Base-by-base conservation (phyloP, 176 grass and related monocot species). In the Elaeis guineensis region DNA sequence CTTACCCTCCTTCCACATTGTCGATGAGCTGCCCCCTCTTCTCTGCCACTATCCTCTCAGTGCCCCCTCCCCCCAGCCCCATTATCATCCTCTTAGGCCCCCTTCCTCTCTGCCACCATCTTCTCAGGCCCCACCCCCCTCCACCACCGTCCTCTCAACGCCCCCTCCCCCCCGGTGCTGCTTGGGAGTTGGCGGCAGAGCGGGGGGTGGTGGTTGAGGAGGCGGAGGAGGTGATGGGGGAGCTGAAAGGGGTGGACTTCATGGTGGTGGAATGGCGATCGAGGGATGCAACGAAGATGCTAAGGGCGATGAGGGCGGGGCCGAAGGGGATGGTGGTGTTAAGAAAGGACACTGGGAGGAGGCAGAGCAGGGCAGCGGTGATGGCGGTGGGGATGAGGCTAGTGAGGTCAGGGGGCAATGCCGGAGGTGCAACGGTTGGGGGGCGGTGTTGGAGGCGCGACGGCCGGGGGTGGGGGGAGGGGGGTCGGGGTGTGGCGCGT, bases 251-350 rank as follows among this genome's bases (percentile, higher is more conserved):
- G 23, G 78, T 94, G 17, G 89, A 94, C 76, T 51, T 88, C 5
- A 16, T 94, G 29, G 84, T 94, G 16, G 71, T 94, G 5, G 84
- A 94, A 69, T 75, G 62, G 2, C 72, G 67, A 55, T 54, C 84
- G 29, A 25, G 48, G 39, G 84, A 94, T 54, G 80, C 67, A 0
- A 59, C 30, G 11, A 57, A 25, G 22, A 68, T 85, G 18, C 50
- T 94, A 1, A 59, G 72, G 24, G 77, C 72, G 48, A 80, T 84
- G 9, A 80, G 69, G 49, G 84, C 84, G 0, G 89, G 84, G 17
- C 0, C 68, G 11, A 56, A 81, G 56, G 89, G 89, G 44, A 85
- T 94, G 84, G 89, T 94, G 28, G 81, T 88, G 39, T 81, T 94
- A 44, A 65, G 75, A 26, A 73, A 32, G 16, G 50, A 50, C 6